Percentiles rank a stretch among this genome's conserved stretches.
phyloP scores from a whole-genome alignment of 2,329 filamentous ascomycete species.

The Chaetomium globosum region DNA sequence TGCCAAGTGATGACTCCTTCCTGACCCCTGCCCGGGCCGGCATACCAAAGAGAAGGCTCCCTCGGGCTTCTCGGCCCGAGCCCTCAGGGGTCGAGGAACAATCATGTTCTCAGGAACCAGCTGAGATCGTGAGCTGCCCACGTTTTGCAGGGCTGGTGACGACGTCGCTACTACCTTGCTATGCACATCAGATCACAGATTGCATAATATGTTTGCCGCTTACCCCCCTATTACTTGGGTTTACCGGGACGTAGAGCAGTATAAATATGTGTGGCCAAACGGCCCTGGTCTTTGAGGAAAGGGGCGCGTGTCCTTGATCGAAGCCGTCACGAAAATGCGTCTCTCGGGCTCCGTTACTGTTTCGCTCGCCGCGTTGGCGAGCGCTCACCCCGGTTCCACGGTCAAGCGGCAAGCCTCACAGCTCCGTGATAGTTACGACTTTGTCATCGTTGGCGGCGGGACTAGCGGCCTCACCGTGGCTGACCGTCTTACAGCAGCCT shows the following conservation, averaged over 20 bases:
- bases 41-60: neutral
- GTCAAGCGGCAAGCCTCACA: conserved; percentile 37
- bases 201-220: neutral
- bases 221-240: neutral
- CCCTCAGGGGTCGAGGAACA: neutral
- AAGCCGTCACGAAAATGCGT: neutral
- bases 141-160: neutral
- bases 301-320: neutral
- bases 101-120: neutral
- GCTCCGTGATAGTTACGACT: conserved; percentile 40
- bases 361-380: conserved; percentile 18
- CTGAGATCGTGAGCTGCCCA: neutral
- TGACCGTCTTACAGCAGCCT: conserved; percentile 40
- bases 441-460: conserved; percentile 41
- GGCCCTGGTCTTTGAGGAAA: neutral
- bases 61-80: neutral
- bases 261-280: neutral
- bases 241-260: neutral
- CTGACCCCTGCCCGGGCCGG: neutral
- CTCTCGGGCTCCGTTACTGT: neutral
- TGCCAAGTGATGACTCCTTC: neutral
- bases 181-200: neutral
- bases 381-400: conserved; percentile 1
- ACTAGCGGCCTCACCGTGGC: conserved; percentile 43
- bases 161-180: neutral